A percentile compares a stretch with the other conserved stretches of the same genome.
These are phyloP conservation scores for Dimargaris cristalligena DNA, from an alignment of 192 early-diverging fungal genomes.

Conservation along the genomic window DNA sequence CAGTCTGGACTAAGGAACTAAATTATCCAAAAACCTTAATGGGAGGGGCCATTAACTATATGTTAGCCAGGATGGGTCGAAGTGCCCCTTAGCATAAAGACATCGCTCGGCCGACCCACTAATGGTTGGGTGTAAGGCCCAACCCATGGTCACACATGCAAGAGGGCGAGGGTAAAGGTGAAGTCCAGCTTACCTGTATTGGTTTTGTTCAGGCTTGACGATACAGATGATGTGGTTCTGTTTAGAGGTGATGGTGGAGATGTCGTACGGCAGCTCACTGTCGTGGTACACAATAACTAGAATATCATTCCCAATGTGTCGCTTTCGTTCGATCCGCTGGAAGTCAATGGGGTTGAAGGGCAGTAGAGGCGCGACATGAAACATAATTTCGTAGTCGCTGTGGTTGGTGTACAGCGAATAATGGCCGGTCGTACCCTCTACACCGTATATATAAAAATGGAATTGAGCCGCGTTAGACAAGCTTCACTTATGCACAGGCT, in stretches of 20 bases:
- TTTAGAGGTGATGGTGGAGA: slow-evolving; percentile 29
- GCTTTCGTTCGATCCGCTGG: slow-evolving; percentile 50
- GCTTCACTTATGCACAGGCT: not conserved
- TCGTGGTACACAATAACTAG: slow-evolving; percentile 40
- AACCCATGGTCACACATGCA: no score
- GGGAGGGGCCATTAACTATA: no score
- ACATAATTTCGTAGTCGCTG: slow-evolving; percentile 63
- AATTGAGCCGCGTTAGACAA: not conserved
- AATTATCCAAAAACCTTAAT: no score
- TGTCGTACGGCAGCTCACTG: slow-evolving; percentile 24
- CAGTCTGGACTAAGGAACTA: no score
- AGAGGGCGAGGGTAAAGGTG: no score
- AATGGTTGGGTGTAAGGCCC: no score
- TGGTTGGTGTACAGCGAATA: slow-evolving; percentile 50
- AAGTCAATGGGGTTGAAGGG: slow-evolving; percentile 37
- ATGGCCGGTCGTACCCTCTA: slow-evolving; percentile 49
- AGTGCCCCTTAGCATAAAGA: no score
- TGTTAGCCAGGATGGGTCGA: no score
- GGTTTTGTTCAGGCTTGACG: slow-evolving; percentile 19
- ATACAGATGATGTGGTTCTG: slow-evolving; percentile 40
- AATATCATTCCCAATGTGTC: slow-evolving; percentile 61
- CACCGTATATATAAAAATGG: not conserved
- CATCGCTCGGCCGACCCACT: no score
- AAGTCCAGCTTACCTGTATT: slow-evolving; percentile 1
- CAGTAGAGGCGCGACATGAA: slow-evolving; percentile 47